phyloP scores from a whole-genome alignment of 2,329 filamentous ascomycete species.

The Malbranchea cinnamomea region DNA sequence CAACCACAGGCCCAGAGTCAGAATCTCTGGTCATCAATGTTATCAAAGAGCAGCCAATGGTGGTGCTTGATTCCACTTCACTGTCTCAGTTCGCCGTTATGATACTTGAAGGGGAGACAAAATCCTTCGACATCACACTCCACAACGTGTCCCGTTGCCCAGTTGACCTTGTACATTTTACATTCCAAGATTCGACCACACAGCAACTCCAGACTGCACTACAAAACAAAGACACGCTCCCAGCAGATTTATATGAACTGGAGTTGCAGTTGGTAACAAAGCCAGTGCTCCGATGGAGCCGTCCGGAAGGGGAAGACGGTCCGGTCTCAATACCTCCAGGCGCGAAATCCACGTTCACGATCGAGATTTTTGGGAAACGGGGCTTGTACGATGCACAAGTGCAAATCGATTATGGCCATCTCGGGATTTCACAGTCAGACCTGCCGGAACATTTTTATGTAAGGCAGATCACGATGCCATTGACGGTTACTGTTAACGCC shows the following conservation, averaged over 20 bases:
- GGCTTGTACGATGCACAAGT: constrained; percentile 66
- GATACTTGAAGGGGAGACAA: constrained; percentile 80
- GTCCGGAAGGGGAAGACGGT: constrained; percentile 34
- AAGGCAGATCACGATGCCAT: constrained; percentile 61
- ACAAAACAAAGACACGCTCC: constrained; percentile 58
- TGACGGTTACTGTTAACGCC: constrained; percentile 83
- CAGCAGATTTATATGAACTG: constrained; percentile 71
- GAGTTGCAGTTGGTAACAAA: constrained; percentile 64
- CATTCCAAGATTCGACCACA: constrained; percentile 79
- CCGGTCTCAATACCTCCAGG: constrained; percentile 49
- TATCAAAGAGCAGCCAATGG: constrained; percentile 61
- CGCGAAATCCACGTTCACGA: constrained; percentile 54
- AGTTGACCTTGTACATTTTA: constrained; percentile 73
- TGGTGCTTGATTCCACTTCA: constrained; percentile 61
- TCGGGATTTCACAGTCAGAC: constrained; percentile 56
- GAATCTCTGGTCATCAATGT: constrained; percentile 47
- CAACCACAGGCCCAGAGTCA: constrained; percentile 22
- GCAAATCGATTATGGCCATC: constrained; percentile 71
- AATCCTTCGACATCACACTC: constrained; percentile 61
- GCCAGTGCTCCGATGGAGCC: constrained; percentile 46
- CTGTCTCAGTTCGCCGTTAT: constrained; percentile 76
- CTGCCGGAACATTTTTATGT: constrained; percentile 66
- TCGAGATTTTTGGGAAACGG: constrained; percentile 76
- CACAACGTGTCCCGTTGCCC: constrained; percentile 63
- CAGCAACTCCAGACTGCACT: constrained; percentile 60